These are phyloP conservation scores for Dentipellis fragilis DNA, from an alignment of 768 basidiomycete genomes.

Conservation along the genomic window DNA sequence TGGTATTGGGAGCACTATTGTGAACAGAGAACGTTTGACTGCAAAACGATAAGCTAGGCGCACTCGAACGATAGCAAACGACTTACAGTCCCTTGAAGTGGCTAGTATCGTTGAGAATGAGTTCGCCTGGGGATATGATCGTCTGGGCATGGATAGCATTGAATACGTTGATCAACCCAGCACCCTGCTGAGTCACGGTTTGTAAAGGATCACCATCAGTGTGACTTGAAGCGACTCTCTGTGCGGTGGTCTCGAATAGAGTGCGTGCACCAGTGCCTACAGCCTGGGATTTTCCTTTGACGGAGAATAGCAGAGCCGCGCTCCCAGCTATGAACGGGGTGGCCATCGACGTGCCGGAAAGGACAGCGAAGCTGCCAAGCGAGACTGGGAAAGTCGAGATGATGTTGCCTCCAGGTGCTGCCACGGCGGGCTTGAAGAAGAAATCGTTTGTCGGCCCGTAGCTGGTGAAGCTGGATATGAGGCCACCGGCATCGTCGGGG, in stretches of 20 bases:
- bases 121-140: slow-evolving; percentile 42
- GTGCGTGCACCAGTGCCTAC: not conserved
- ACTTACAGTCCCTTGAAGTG: slow-evolving; percentile 37
- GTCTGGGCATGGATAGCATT: slow-evolving; percentile 45
- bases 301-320: not conserved
- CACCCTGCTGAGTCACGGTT: slow-evolving; percentile 43
- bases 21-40: slow-evolving; percentile 42
- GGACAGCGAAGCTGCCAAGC: slow-evolving; percentile 28
- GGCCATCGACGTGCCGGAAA: slow-evolving; percentile 34
- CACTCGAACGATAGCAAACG: not conserved
- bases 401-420: slow-evolving; percentile 45
- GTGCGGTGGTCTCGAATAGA: not conserved
- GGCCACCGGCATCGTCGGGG: slow-evolving; percentile 42
- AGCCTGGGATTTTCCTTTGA: not conserved
- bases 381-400: slow-evolving; percentile 35
- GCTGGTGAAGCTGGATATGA: slow-evolving; percentile 44
- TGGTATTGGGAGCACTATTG: slow-evolving; percentile 34
- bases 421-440: slow-evolving; percentile 43
- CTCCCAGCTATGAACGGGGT: slow-evolving; percentile 18
- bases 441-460: slow-evolving; percentile 56
- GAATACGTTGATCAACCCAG: slow-evolving; percentile 40
- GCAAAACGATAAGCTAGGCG: not conserved
- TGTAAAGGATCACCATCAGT: slow-evolving; percentile 41
- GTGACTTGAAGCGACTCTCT: slow-evolving; percentile 11
- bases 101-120: slow-evolving; percentile 57